Base-by-base conservation (phyloP, 768 basidiomycete species). In the Cystofilobasidium bisporidii region DNA sequence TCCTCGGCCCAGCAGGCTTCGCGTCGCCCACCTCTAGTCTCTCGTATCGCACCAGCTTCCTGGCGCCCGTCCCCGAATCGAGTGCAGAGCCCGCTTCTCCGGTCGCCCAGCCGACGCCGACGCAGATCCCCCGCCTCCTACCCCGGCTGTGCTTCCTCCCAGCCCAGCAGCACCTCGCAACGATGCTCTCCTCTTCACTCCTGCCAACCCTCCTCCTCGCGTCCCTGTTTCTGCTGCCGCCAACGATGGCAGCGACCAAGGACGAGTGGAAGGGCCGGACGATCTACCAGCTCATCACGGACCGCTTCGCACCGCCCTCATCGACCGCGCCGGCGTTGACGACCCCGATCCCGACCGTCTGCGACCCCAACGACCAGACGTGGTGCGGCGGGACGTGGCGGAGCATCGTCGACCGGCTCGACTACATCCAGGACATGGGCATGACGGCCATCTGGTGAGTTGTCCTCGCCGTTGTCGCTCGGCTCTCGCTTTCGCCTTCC, bases 311-410 rank as follows among this genome's bases (percentile, higher is more conserved):
- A 22, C 81, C 88, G 15, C 83, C 85, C 12, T 73, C 79, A 0
- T 82, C 82, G n/a, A 78, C 83, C 0, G 60, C 71, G 20, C 60
- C 71, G 78, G 81, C 73, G 76, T 77, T 40, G 81, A 77, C 75
- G 41, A 77, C 67, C 73, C 79, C 60, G 24, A 55, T 76, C 26
- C 73, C 76, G 1, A 50, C 58, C 15, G 67, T 63, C 3, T 89
- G 88, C 74, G 80, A 86, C 72, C 81, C 83, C 6, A 79, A 75
- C 32, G 74, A 80, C 26, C 86, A 84, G 73, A 86, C 85, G 0
- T 89, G 84, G 81, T 91, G 89, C 69, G 89, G 89, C n/a, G 88
- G 89, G 8, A 88, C 85, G n/a, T 91, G 88, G 87, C 59, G 67
- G 56, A 83, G 83, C 12, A 83, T 91, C 71, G 82, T 80, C 66